These are phyloP conservation scores for Alternaria burnsii DNA, from an alignment of 2,329 filamentous ascomycete species.

Conservation along the genomic window DNA sequence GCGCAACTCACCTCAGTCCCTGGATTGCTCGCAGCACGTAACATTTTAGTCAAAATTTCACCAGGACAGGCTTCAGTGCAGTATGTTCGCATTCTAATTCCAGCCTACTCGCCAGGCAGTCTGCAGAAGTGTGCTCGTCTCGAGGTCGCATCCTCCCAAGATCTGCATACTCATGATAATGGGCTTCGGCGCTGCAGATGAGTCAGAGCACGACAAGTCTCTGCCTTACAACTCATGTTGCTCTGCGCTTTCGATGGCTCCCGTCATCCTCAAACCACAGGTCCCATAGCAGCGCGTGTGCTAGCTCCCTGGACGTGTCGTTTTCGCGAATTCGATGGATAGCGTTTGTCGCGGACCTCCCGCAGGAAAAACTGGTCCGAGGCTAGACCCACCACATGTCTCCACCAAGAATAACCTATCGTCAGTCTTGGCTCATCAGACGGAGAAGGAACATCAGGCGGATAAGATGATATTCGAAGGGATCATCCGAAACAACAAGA, in stretches of 20 bases:
- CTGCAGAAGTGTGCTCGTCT: neutral
- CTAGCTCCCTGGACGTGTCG: slow-evolving; percentile 2
- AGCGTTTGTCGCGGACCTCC: slow-evolving; percentile 4
- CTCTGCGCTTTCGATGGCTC: slow-evolving; percentile 1
- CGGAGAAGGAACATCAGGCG: neutral
- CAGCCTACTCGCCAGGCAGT: neutral
- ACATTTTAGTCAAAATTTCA: neutral
- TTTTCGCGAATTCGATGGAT: slow-evolving; percentile 5
- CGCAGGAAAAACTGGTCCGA: slow-evolving; percentile 4
- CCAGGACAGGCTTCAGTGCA: neutral
- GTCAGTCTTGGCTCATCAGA: neutral
- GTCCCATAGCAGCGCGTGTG: neutral
- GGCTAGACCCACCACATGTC: slow-evolving; percentile 4
- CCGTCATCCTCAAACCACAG: neutral
- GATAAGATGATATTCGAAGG: neutral
- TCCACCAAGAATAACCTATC: neutral
- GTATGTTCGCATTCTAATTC: neutral
- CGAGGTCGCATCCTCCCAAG: neutral
- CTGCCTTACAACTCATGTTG: neutral
- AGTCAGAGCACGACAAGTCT: slow-evolving; percentile 1
- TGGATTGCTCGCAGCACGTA: neutral
- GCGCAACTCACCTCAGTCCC: neutral
- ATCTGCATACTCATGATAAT: neutral
- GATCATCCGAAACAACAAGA: neutral
- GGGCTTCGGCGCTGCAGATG: neutral